These are phyloP conservation scores for Scolecobasidium constrictum DNA, from an alignment of 2,329 filamentous ascomycete species.

Conservation along the genomic window DNA sequence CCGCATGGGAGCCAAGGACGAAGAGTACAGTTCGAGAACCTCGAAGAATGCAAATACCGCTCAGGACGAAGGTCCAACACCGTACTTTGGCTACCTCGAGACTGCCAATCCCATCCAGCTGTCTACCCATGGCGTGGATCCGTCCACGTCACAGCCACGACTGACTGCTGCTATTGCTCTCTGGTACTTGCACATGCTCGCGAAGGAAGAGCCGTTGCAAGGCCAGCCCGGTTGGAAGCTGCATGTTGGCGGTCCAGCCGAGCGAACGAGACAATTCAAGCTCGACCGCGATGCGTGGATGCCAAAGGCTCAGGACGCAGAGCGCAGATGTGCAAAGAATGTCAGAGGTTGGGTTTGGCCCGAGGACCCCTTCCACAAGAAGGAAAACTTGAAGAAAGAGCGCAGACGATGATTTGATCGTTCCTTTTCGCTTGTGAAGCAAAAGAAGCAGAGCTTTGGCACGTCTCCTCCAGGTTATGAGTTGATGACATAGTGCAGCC, in stretches of 20 bases:
- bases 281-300: constrained; percentile 65
- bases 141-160: constrained; percentile 25
- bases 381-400: constrained; percentile 19
- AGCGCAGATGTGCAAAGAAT: constrained; percentile 68
- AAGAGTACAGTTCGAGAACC: constrained; percentile 14
- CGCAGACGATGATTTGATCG: not conserved
- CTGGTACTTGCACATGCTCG: constrained; percentile 67
- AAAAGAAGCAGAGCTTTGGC: too few relatives aligned
- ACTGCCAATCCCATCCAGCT: constrained; percentile 49
- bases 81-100: constrained; percentile 84
- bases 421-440: too few relatives aligned
- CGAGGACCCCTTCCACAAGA: constrained; percentile 49
- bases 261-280: constrained; percentile 60
- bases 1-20: constrained; percentile 52
- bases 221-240: constrained; percentile 53
- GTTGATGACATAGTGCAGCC: too few relatives aligned
- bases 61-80: constrained; percentile 41
- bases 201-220: constrained; percentile 47
- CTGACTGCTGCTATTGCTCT: constrained; percentile 64
- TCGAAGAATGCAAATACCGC: constrained; percentile 18
- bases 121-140: constrained; percentile 26
- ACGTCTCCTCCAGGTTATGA: too few relatives aligned
- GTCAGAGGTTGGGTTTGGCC: constrained; percentile 65
- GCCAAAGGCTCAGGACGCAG: constrained; percentile 57
- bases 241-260: constrained; percentile 65